Percentiles rank a stretch among this genome's conserved stretches.
Evolutionary conservation across 208 protist species (phyloP).

Genomic region (Porcisia hertigi): DNA sequence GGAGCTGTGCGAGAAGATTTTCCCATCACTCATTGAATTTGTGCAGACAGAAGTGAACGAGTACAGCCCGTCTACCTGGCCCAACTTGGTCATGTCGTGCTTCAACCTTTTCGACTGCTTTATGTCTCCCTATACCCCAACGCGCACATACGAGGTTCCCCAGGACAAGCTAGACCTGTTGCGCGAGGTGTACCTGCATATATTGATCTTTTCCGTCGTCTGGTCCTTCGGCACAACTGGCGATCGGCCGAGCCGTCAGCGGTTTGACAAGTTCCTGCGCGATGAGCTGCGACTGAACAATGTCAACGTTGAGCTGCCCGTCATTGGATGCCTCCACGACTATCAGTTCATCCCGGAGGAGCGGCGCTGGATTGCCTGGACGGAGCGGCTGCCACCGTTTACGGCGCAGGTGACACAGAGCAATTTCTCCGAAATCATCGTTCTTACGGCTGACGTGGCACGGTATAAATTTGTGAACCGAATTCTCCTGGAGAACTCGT

Average conservation of each 20-base stretch:
- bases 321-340: slow-evolving; percentile 95
- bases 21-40: slow-evolving; percentile 93
- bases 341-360: slow-evolving; percentile 93
- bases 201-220: slow-evolving; percentile 97
- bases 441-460: slow-evolving; percentile 97
- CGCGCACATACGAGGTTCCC: slow-evolving; percentile 75
- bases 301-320: slow-evolving; percentile 84
- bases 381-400: slow-evolving; percentile 85
- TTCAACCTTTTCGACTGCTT: slow-evolving; percentile 95
- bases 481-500: slow-evolving; percentile 87
- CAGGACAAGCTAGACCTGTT: slow-evolving; percentile 84
- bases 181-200: slow-evolving; percentile 74
- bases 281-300: slow-evolving; percentile 67
- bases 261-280: slow-evolving; percentile 95
- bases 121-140: slow-evolving; percentile 86
- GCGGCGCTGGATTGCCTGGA: slow-evolving; percentile 93
- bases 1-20: slow-evolving; percentile 89
- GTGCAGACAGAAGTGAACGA: slow-evolving; percentile 90
- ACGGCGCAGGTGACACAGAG: slow-evolving; percentile 80
- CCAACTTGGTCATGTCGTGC: slow-evolving; percentile 92
- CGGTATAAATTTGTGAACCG: slow-evolving; percentile 96
- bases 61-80: slow-evolving; percentile 95
- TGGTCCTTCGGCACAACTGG: slow-evolving; percentile 98
- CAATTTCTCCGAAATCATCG: slow-evolving; percentile 97
- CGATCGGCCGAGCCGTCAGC: slow-evolving; percentile 84